Evolutionary conservation across 2,329 filamentous ascomycete genomes (phyloP), one percentile per base, ranked within the genome.

Genomic region (Hymenoscyphus albidus): DNA sequence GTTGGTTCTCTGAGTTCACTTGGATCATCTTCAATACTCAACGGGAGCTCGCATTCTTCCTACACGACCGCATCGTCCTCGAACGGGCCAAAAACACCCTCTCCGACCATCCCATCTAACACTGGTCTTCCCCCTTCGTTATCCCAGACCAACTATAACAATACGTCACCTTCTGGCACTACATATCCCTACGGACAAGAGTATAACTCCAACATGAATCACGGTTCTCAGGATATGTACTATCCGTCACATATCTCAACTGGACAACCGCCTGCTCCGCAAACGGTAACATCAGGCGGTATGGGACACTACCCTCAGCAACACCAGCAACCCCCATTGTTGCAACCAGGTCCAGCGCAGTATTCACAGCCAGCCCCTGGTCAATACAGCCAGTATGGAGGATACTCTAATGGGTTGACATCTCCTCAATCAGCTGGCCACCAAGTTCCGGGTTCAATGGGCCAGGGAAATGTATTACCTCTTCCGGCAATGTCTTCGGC

Each of bases 221-320:
- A 90, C 78, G 84, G 85, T 72, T 85, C 87, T 74, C 83, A 87
- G 71, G 94, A 96, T 73, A 91, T 96, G 88, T 95, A 96, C 77
- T 93, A 95, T 74, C 84, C 88, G 75, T 80, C 84, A 73, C 91
- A 95, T 78, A 88, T 96, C 82, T 90, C 91, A 72, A 85, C 88
- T 70, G 89, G 88, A 66, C 91, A 91, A 76, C 83, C 87, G 66
- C 90, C 90, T 73, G 83, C 88, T 65, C 88, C 91, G 10, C 90
- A 93, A 76, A 88, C 91, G 27, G 90, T 91, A 57, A 89, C 92
- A 14, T 91, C 92, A 0, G 82, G 88, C 65, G 83, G 82, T 61
- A 84, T 96, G 77, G 81, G 85, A 56, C 91, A 93, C 71, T 96
- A 97, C 77, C 81, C 86, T n/a, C 88, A 89, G 64, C 90, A 91